Evolutionary conservation across 495 filamentous ascomycete genomes (phyloP), one percentile per base, ranked within the genome.

Genomic region (Durotheca rogersii): DNA sequence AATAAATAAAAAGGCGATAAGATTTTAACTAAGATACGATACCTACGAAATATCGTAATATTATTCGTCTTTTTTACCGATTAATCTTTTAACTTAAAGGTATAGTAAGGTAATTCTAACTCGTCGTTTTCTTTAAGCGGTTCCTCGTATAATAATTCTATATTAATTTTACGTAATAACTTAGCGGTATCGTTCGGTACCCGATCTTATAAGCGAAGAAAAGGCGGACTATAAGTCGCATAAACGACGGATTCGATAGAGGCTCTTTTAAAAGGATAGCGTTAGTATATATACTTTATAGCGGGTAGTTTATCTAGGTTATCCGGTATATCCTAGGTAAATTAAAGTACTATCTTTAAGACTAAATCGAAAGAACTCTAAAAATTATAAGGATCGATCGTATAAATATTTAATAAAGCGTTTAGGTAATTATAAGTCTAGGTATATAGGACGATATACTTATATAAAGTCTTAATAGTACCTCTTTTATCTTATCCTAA

Each of bases 131-230:
- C 41, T 17, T 43, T 43, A 9, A 43, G 41, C 21, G 41, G 41
- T 15, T 43, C 25, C 21, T 30, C 41, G 3, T 43, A 43, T 12
- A 17, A 38, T 17, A 38, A 12, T 38, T 12, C 35, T 38, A 20
- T 20, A 6, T 20, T 38, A 17, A 20, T 38, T 17, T 38, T 11
- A 20, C 35, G 35, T 38, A 20, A 20, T 38, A 17, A 20, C 12
- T 20, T 38, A 17, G 35, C 35, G 14, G 35, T 20, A 12, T 38
- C 7, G 10, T 38, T 38, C 14, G 35, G 35, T 38, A 38, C 35
- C 10, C 35, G 35, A 38, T 38, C 35, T 38, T 20, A 38, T 12
- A 38, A 38, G 35, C 35, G 35, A 38, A 38, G 14, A n/a, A n/a
- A n/a, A n/a, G 35, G 35, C 35, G 14, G 14, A 17, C 35, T 3